Base-by-base conservation (phyloP, 2,329 filamentous ascomycete species). In the Didymella pinodella region DNA sequence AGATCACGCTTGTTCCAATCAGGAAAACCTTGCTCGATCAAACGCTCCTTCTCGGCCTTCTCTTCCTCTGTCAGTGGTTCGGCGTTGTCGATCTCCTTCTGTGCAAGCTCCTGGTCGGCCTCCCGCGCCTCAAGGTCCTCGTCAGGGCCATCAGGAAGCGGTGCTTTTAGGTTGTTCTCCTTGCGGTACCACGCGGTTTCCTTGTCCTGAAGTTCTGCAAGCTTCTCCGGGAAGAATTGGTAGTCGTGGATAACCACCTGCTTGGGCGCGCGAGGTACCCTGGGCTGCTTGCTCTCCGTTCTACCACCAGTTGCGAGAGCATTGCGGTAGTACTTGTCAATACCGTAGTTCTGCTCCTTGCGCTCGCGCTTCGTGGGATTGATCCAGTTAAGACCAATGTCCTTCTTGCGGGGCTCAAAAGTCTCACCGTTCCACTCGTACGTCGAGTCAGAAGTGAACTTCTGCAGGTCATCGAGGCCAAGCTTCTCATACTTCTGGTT, bases 401-500 rank as follows among this genome's bases (percentile, higher is more conserved):
- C 92, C 81, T 96, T 96, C 74, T 80, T 80, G 18, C 89, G 87
- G 58, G 90, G 91, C 52, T 93, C 91, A 76, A 99, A 99, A 71
- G 94, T 94, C 79, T 98, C 90, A 46, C 95, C 95, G 65, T 99
- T 99, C 96, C 96, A 99, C 75, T 98, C 95, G 71, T 99, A 99
- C 0, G 96, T 93, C 54, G 92, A 97, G 71, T 99, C 95, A 0
- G 94, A 97, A 1, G 90, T 95, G 78, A 99, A 99, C 74, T 98
- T 98, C 75, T 99, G 95, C 43, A 99, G 80, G 67, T 99, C 95
- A 75, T 99, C 95, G 29, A 99, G 90, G 64, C 96, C 95, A 40
- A 99, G 88, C 75, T 97, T 96, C 77, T 98, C 95, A 71, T 98
- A 99, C 78, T 93, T 94, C 66, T 91, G 90, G 74, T 93, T 98